Evolutionary conservation across 164 flowering plant species (phyloP), one percentile per base, ranked within the genome.

Genomic region (Vitis riparia): DNA sequence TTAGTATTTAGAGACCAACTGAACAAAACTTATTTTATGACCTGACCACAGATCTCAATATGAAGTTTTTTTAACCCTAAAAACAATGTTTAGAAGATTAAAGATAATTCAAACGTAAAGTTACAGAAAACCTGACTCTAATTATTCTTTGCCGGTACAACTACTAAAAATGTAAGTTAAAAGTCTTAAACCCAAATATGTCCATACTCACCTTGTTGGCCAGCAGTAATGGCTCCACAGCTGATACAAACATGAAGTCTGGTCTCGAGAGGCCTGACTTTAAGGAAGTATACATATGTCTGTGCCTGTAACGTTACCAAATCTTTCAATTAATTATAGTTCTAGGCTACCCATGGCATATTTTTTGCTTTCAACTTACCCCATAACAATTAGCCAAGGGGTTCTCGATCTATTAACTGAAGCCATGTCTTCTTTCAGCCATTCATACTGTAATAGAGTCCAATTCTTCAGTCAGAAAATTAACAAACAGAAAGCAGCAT

Each of bases 381-480:
- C 98, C 0, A 77, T 73, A 70, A 94, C 91, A 59, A 94, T 76
- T 19, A 92, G 60, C 97, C 97, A 94, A 9, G 98, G 97, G 8
- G 97, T 94, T 82, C 67, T 81, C 7, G 89, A 73, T 69, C 97
- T 81, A 73, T 94, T 78, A 3, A 92, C 87, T 0, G 92, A 82
- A 65, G 83, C 84, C 90, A 89, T 82, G 84, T 94, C 93, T 5
- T 79, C 79, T 48, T 78, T 76, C 73, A 92, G 89, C 98, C 97
- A 94, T 14, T 78, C 63, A 70, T 87, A 84, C 98, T 93, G 81
- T 9, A 29, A 6, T 6, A 19, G 2, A 48, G 13, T 51, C 14
- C 14, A 37, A 37, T 3, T 37, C 2, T 37, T 13, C 23, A 57
- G 10, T 27, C 12, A n/a, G 11, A 0, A 63, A 48, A 63, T 37